phyloP scores from a whole-genome alignment of 1,284 basidiomycete species.

The Ceratobasidium sp. region DNA sequence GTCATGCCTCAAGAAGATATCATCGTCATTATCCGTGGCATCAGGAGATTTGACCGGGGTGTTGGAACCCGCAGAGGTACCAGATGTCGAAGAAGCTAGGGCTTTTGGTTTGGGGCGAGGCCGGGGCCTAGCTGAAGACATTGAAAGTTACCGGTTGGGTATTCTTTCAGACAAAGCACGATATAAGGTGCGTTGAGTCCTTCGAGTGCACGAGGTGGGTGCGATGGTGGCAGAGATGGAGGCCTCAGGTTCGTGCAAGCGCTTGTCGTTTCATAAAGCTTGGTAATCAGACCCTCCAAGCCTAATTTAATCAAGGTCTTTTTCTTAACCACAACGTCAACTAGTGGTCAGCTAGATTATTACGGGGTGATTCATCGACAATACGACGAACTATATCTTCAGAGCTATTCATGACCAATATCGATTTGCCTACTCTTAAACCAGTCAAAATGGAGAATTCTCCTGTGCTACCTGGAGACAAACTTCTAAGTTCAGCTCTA shows the following conservation, averaged over 20 bases:
- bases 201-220: not conserved
- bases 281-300: conserved; percentile 1
- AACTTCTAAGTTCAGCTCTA: conserved; percentile 74
- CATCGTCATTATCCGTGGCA: conserved; percentile 22
- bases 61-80: conserved; percentile 2
- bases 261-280: not conserved
- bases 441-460: conserved; percentile 25
- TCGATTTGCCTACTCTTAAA: not conserved
- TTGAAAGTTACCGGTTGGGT: not conserved
- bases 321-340: not conserved
- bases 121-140: conserved; percentile 33
- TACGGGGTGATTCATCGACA: too few relatives aligned
- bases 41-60: conserved; percentile 29
- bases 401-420: too few relatives aligned
- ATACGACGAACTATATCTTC: too few relatives aligned
- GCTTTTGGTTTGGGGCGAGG: conserved; percentile 40
- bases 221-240: not conserved
- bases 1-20: conserved; percentile 39
- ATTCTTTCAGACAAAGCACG: not conserved
- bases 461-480: conserved; percentile 72
- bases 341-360: too few relatives aligned
- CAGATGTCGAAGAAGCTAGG: conserved; percentile 21
- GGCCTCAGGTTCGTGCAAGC: not conserved
- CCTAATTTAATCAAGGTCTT: not conserved
- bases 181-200: not conserved